Base-by-base conservation (phyloP, 2,329 filamentous ascomycete species). In the Fusarium protoensiforme region DNA sequence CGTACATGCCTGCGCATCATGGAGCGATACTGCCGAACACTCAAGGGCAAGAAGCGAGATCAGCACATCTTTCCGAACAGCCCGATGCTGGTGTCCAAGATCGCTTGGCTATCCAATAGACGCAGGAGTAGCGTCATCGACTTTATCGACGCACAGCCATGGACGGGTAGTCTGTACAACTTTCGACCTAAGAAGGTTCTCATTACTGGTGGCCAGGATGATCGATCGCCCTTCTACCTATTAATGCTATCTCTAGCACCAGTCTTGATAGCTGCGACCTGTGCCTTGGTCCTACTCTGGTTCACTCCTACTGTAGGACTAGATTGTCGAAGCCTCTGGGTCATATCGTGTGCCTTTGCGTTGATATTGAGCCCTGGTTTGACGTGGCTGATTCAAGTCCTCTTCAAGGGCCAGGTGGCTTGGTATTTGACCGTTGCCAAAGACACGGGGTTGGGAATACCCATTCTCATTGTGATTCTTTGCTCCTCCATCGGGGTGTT, bases 1-100 rank as follows among this genome's bases (percentile, higher is more conserved):
- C 51, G 64, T 14, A 64, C 64, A 11, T 67, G 64, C 5, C 60
- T 67, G 1, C 29, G 38, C 1, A 67, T 67, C 48, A 67, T 64
- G 64, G 57, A 62, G 22, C 20, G 60, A 29, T 62, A 62, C 7
- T 62, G 33, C 9, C 63, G 63, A 43, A 65, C 63, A 11, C 43
- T 65, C 2, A 60, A 54, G 7, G 63, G 54, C n/a, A 39, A 41
- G 56, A 65, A 36, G 35, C 27, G 63, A 9, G 63, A 65, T 20
- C 20, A 31, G 7, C 56, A 65, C 35, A 18, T 61, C 20, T 65
- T 65, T 16, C 57, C 57, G 2, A 61, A 60, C 11, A 61, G 57
- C 35, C 57, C 54, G 9, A 29, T 33, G 20, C 36, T 61, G 9
- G 56, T 35, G 2, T 65, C 56, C 5, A 35, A 53, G 48, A 35